phyloP scores from a whole-genome alignment of 805 yeast genomes.

The Candida takata region DNA sequence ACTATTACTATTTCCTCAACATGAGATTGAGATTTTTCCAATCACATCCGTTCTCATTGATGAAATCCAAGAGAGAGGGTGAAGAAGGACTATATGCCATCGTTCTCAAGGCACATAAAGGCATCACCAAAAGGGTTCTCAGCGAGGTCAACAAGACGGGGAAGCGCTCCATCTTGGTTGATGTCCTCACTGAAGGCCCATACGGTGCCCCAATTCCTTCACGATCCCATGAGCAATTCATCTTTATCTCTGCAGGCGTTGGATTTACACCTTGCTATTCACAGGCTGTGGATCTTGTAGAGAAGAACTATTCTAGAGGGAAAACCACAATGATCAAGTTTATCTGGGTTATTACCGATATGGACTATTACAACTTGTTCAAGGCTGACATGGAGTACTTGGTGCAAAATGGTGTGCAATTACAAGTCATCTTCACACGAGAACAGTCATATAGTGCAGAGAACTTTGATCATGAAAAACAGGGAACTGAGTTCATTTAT shows the following conservation, averaged over 20 bases:
- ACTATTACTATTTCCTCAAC: constrained; percentile 49
- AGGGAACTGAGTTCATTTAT: constrained; percentile 1
- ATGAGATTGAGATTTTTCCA: constrained; percentile 39
- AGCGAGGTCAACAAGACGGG: constrained; percentile 25
- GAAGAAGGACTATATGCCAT: constrained; percentile 28
- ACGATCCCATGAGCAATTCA: constrained; percentile 30
- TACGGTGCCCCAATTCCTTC: constrained; percentile 44
- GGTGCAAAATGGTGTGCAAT: constrained; percentile 18
- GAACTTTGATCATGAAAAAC: background rate
- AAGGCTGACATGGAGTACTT: constrained; percentile 35
- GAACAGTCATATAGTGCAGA: background rate
- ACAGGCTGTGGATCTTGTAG: constrained; percentile 28
- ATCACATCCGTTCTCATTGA: constrained; percentile 66
- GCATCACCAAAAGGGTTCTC: constrained; percentile 41
- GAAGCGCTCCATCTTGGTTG: constrained; percentile 26
- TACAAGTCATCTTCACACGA: constrained; percentile 16
- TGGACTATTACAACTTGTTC: constrained; percentile 42
- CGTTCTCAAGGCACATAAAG: constrained; percentile 45
- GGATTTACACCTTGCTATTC: constrained; percentile 46
- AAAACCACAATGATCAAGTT: constrained; percentile 33
- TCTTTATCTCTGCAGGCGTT: constrained; percentile 43
- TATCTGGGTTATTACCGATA: constrained; percentile 58
- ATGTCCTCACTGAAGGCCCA: constrained; percentile 53
- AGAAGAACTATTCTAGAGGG: constrained; percentile 6
- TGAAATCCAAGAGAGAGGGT: constrained; percentile 32